Evolutionary conservation across 2,329 filamentous ascomycete species (phyloP).

Genomic region (Pyrenochaeta sp.): DNA sequence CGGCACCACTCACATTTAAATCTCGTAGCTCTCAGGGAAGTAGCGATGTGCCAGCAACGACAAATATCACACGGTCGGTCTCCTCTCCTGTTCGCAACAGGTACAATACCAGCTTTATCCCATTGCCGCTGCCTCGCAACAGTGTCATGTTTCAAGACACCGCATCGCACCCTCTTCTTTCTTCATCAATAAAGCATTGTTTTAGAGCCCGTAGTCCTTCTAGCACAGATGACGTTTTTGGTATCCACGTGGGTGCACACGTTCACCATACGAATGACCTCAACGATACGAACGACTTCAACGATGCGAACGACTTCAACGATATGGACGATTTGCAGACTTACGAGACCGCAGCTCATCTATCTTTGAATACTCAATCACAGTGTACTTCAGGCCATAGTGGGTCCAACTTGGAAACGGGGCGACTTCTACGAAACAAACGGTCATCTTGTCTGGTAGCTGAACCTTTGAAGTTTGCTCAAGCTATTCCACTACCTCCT

Average conservation of each 20-base stretch:
- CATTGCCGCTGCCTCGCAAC: background rate
- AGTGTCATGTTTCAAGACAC: background rate
- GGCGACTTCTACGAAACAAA: background rate
- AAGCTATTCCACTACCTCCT: constrained; percentile 4
- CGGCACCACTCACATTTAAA: constrained; percentile 31
- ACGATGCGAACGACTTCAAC: no score
- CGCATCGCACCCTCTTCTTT: background rate
- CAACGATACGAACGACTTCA: background rate
- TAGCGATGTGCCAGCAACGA: constrained; percentile 1
- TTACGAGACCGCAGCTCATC: constrained; percentile 17
- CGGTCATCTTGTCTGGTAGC: background rate
- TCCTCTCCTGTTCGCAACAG: constrained; percentile 15
- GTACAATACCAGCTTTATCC: background rate
- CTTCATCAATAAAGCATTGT: background rate
- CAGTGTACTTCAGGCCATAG: background rate
- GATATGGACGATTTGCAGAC: no score
- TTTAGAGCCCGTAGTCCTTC: background rate
- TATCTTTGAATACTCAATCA: constrained; percentile 7
- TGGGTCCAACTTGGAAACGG: no score
- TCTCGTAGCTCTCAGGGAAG: constrained; percentile 13
- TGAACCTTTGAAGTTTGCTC: background rate
- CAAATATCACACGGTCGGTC: constrained; percentile 10
- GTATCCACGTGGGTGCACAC: background rate
- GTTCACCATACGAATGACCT: background rate
- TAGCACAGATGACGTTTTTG: constrained; percentile 8